Evolutionary conservation across 129 eudicot species (phyloP), one percentile per base, ranked within the genome.

Genomic region (Chrysanthemum makinoi): DNA sequence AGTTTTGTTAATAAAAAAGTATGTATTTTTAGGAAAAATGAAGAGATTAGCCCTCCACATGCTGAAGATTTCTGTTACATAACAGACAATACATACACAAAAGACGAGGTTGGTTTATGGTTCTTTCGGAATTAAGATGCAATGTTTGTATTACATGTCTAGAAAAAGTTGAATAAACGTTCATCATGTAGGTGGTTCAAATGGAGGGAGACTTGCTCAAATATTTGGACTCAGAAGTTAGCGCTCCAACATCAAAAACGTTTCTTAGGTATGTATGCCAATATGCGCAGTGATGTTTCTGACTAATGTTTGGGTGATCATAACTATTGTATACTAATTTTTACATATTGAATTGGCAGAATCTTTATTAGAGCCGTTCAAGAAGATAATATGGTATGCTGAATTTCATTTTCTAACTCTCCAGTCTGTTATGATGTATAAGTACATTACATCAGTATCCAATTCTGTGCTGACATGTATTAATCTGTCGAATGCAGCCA

Each of bases 1-100:
- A 26, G 26, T 20, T 64, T 43, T 20, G 49, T 22, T 64, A 13
- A 48, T n/a, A 24, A 16, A 39, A 39, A 6, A 22, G 57, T 65
- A 10, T 47, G 16, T 17, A 10, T 39, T 43, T 43, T 63, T 80
- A 89, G 98, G 54, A 94, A 94, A 78, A 82, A 73, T 70, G 98
- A 94, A 86, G 98, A 93, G 72, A 89, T 93, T 59, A 82, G 74
- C 70, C 91, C 96, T 62, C 95, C 95, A 2, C 91, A 80, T 54
- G 83, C 83, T 76, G 95, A 93, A 72, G 91, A 89, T 69, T 93
- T 77, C 69, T 87, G 95, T 70, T 87, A 89, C 50, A 87, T 93
- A 44, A 93, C 98, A 53, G 98, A 93, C 66, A 93, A 93, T 80
- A 81, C 87, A 11, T 93, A 93, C 79, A 83, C 88, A 14, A 85